Conservation (phyloP, 73 alveolate species). For the Stentor roeselii region DNA sequence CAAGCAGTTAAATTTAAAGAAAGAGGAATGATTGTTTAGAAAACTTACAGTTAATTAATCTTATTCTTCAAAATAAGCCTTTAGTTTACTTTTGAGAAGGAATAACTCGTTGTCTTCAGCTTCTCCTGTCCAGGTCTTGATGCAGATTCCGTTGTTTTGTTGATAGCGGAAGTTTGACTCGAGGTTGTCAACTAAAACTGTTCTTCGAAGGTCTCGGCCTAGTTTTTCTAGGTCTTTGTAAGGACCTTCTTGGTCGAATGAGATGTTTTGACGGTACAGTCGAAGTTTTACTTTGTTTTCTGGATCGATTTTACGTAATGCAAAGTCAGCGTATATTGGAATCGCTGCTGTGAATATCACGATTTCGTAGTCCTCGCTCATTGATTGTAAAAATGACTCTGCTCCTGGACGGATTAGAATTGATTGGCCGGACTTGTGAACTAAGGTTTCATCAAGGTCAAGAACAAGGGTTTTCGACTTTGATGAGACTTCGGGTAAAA, state of each 20-base stretch:
- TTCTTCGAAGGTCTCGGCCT: conserved; percentile 78
- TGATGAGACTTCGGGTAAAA: too few species aligned
- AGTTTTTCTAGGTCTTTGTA: conserved; percentile 74
- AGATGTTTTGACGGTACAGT: too few species aligned
- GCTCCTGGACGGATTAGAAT: conserved; percentile 89
- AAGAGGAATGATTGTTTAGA: background rate
- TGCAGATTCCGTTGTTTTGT: conserved; percentile 93
- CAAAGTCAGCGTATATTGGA: conserved; percentile 95
- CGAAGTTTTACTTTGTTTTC: conserved; percentile 64
- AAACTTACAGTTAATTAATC: too few species aligned
- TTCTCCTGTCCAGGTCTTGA: conserved; percentile 94
- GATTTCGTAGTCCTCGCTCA: conserved; percentile 84
- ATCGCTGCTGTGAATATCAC: conserved; percentile 96
- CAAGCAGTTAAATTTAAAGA: background rate
- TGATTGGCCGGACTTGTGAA: conserved; percentile 88
- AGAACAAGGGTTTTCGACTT: conserved; percentile 87
- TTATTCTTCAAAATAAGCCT: too few species aligned
- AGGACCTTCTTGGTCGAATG: too few species aligned
- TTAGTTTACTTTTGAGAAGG: too few species aligned
- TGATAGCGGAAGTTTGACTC: conserved; percentile 80
- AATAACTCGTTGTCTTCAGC: too few species aligned
- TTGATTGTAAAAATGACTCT: conserved; percentile 74
- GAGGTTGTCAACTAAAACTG: conserved; percentile 86
- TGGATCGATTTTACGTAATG: conserved; percentile 86
- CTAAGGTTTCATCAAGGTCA: conserved; percentile 96